Percentiles rank a stretch among this genome's conserved stretches.
Evolutionary conservation across 2,329 filamentous ascomycete species (phyloP).

Genomic region (Aspergillus sp.): DNA sequence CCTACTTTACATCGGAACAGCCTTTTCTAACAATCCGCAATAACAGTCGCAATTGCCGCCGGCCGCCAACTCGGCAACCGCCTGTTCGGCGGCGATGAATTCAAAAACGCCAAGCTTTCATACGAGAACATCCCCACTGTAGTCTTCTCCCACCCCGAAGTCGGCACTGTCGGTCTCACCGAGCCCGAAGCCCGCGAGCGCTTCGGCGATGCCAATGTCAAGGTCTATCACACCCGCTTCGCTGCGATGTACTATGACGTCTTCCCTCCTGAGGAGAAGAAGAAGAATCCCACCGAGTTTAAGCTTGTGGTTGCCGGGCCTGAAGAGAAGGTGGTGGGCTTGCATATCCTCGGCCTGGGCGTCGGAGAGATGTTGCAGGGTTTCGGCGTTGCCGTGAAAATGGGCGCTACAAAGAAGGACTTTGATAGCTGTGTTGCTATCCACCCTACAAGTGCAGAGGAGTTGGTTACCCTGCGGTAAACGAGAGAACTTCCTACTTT

Average conservation of each 20-base stretch:
- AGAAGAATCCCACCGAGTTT: slow-evolving; percentile 51
- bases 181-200: slow-evolving; percentile 49
- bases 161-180: slow-evolving; percentile 51
- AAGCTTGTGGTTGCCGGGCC: slow-evolving; percentile 51
- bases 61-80: slow-evolving; percentile 52
- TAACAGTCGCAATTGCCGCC: slow-evolving; percentile 51
- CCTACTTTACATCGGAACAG: background rate
- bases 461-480: slow-evolving; percentile 59
- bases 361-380: slow-evolving; percentile 70
- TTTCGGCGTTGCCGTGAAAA: slow-evolving; percentile 75
- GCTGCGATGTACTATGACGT: slow-evolving; percentile 51
- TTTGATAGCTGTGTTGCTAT: slow-evolving; percentile 76
- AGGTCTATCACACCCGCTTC: slow-evolving; percentile 52
- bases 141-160: slow-evolving; percentile 53
- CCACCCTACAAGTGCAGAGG: slow-evolving; percentile 74
- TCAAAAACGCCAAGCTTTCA: slow-evolving; percentile 45
- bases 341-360: slow-evolving; percentile 50
- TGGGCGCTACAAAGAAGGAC: slow-evolving; percentile 76
- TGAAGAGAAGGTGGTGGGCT: slow-evolving; percentile 52
- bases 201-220: slow-evolving; percentile 52
- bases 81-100: slow-evolving; percentile 49
- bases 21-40: background rate
- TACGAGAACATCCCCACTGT: slow-evolving; percentile 55
- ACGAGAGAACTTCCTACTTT: slow-evolving; percentile 34
- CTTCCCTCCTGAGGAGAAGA: slow-evolving; percentile 49